These are phyloP conservation scores for Apiospora marii DNA, from an alignment of 2,329 filamentous ascomycete species.

Conservation along the genomic window DNA sequence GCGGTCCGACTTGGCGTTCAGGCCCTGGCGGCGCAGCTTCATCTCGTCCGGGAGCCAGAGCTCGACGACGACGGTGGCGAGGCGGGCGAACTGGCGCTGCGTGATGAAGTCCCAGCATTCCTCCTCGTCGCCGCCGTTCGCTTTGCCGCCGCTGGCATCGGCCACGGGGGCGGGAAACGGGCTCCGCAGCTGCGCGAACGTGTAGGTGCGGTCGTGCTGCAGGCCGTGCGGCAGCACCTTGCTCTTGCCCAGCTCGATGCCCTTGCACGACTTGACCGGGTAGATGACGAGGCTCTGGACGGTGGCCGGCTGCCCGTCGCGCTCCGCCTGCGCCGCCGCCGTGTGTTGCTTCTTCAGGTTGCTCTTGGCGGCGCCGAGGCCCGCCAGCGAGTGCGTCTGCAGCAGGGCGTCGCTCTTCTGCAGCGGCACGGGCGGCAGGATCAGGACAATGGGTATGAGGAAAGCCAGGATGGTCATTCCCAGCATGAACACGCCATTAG, in stretches of 20 bases:
- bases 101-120: conserved; percentile 74
- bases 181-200: conserved; percentile 74
- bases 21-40: conserved; percentile 59
- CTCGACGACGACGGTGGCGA: conserved; percentile 74
- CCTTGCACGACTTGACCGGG: conserved; percentile 83
- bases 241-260: conserved; percentile 74
- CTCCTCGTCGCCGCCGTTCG: conserved; percentile 46
- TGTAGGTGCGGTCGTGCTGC: conserved; percentile 83
- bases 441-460: conserved; percentile 59
- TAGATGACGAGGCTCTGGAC: conserved; percentile 78
- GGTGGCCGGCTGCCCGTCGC: conserved; percentile 33
- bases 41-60: conserved; percentile 73
- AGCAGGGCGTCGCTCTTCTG: conserved; percentile 60
- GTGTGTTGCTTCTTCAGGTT: conserved; percentile 43
- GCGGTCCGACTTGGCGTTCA: conserved; percentile 49
- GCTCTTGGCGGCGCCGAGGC: conserved; percentile 48
- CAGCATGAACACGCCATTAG: conserved; percentile 37
- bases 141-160: conserved; percentile 43
- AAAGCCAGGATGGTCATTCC: conserved; percentile 50
- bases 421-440: conserved; percentile 63
- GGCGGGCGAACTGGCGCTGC: conserved; percentile 70
- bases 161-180: conserved; percentile 55
- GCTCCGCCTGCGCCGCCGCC: conserved; percentile 31
- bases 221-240: conserved; percentile 74
- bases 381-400: conserved; percentile 61